A percentile compares a stretch with the other conserved stretches of the same genome.
Evolutionary conservation across 75 land plant genomes (phyloP).

Genomic region (Selaginella tamariscina): DNA sequence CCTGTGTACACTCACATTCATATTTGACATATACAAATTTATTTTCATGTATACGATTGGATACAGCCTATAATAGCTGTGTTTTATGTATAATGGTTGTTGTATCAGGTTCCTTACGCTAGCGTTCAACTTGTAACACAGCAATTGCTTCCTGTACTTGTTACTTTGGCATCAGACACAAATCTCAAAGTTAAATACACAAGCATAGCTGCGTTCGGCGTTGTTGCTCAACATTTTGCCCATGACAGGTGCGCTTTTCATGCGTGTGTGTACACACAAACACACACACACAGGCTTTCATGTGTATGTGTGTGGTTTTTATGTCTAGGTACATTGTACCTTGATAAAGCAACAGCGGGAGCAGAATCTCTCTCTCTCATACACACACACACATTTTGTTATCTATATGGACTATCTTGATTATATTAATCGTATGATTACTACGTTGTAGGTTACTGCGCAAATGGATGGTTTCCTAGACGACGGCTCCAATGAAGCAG

Average conservation of each 20-base stretch:
- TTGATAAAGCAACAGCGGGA: too few relatives aligned
- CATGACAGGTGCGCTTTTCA: conserved; percentile 81
- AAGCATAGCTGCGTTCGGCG: conserved; percentile 85
- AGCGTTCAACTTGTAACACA: conserved; percentile 69
- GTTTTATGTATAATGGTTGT: too few relatives aligned
- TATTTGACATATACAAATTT: not conserved
- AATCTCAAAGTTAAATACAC: conserved; percentile 84
- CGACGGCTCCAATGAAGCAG: conserved; percentile 94
- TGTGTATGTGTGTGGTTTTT: not conserved
- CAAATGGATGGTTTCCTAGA: conserved; percentile 98
- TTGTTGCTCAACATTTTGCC: conserved; percentile 95
- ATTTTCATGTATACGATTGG: not conserved
- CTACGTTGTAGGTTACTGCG: conserved; percentile 94
- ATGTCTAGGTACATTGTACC: too few relatives aligned
- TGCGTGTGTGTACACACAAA: not conserved
- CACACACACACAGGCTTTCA: not conserved
- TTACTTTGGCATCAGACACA: conserved; percentile 91
- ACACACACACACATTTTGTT: too few relatives aligned
- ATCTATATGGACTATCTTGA: too few relatives aligned
- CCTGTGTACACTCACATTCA: too few relatives aligned
- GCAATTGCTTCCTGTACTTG: conserved; percentile 79
- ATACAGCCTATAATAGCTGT: too few relatives aligned
- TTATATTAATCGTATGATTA: too few relatives aligned
- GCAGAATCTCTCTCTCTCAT: too few relatives aligned
- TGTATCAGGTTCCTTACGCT: conserved; percentile 71